Base-by-base conservation (phyloP, 306 rosid genomes). In the Malus asiatica region DNA sequence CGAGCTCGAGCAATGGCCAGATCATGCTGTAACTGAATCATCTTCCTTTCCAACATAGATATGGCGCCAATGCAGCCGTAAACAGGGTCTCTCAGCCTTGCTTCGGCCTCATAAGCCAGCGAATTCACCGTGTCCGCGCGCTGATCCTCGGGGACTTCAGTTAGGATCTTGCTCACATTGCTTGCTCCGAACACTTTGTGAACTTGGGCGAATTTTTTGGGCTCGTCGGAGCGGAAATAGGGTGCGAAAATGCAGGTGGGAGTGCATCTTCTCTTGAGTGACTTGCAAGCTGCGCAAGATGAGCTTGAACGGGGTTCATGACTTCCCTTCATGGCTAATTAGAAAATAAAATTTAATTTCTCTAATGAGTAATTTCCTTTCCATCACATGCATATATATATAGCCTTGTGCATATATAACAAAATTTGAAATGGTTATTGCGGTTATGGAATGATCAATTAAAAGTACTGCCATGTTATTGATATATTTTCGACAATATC, bases 171-270 rank as follows among this genome's bases (percentile, higher is more conserved):
- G 90, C 98, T 92, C 55, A 90, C 97, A 77, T 92, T 95, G 88
- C 98, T 95, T 3, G 98, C 98, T 16, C 98, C 97, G 46, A 95
- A 95, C 3, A 95, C 98, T 78, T 94, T 94, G 83, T 94, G 98
- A 3, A 94, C 97, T 13, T 94, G 89, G 11, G 97, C 95, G 3
- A 94, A 94, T 59, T 90, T 94, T 72, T 80, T 86, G 3, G 93
- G 84, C 87, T 94, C 98, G 29, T 94, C 93, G 2, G 96, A 85
- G 61, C 81, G 87, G 11, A 95, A 92, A 80, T 95, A 88, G 0
- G 98, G 97, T 0, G 98, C 98, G 70, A 95, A 95, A 45, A 95
- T 89, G 70, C 98, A 92, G 42, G 81, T 88, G 4, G 97, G 89
- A 4, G 25, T 84, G 89, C 98, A 95, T 70, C 89, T 87, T 76